These are phyloP conservation scores for Boletus mariae DNA, from an alignment of 1,284 basidiomycete genomes.

Conservation along the genomic window DNA sequence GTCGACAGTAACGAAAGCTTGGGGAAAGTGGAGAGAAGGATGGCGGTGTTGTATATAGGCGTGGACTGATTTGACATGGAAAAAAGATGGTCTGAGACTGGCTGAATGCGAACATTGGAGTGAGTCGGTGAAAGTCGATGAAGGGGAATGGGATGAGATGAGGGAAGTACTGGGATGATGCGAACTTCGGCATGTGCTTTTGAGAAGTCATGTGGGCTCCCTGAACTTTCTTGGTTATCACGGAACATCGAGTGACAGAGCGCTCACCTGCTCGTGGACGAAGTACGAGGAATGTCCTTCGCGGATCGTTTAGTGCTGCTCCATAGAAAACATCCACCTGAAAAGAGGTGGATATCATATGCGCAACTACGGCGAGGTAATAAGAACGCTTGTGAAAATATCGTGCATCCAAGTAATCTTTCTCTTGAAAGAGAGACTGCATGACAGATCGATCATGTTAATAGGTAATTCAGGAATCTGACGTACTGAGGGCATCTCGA, in stretches of 20 bases:
- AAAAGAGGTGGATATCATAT: constrained; percentile 51
- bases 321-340: constrained; percentile 60
- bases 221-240: constrained; percentile 32
- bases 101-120: constrained; percentile 58
- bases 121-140: constrained; percentile 74
- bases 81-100: constrained; percentile 11
- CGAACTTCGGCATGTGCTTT: constrained; percentile 70
- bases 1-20: constrained; percentile 67
- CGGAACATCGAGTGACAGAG: constrained; percentile 17
- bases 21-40: constrained; percentile 67
- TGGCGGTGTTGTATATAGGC: constrained; percentile 76
- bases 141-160: constrained; percentile 57
- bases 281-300: constrained; percentile 67
- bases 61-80: constrained; percentile 41
- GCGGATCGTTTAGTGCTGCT: constrained; percentile 60
- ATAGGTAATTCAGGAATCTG: neutral
- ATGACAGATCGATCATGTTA: constrained; percentile 6
- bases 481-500: constrained; percentile 84
- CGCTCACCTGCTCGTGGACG: constrained; percentile 51
- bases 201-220: constrained; percentile 59
- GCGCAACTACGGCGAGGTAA: constrained; percentile 82
- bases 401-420: constrained; percentile 88
- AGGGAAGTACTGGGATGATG: constrained; percentile 68
- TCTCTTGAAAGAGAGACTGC: constrained; percentile 85
- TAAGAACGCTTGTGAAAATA: constrained; percentile 93